phyloP scores from a whole-genome alignment of 2,329 filamentous ascomycete species.

The Blastomyces emzantsi region DNA sequence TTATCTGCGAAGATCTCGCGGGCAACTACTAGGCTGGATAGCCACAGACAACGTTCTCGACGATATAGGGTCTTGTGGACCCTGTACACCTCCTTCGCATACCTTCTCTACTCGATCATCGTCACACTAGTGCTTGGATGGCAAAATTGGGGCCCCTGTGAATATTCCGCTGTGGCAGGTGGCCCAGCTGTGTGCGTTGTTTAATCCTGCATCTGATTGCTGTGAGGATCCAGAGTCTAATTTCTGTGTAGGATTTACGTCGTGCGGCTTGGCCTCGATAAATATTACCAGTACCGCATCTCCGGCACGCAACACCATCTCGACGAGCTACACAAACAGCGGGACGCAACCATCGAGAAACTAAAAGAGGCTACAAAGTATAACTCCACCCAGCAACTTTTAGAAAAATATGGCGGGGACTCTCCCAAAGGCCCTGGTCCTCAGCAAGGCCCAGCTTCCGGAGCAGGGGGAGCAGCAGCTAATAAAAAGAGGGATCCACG shows the following conservation, averaged over 20 bases:
- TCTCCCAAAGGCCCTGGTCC: conserved; percentile 37
- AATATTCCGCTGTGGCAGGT: conserved; percentile 70
- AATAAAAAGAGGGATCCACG: conserved; percentile 21
- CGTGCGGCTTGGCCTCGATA: conserved; percentile 55
- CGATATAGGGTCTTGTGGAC: conserved; percentile 80
- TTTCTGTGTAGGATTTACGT: conserved; percentile 59
- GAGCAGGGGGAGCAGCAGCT: conserved; percentile 18
- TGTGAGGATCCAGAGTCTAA: conserved; percentile 15
- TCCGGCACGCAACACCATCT: conserved; percentile 59
- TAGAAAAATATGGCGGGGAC: conserved; percentile 83
- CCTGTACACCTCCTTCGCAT: conserved; percentile 81
- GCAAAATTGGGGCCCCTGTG: conserved; percentile 62
- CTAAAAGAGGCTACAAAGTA: conserved; percentile 94
- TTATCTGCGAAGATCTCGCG: conserved; percentile 75
- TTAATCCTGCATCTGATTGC: background rate
- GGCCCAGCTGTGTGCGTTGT: conserved; percentile 63
- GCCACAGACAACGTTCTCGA: conserved; percentile 60
- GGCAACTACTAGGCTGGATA: conserved; percentile 64
- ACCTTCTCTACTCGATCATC: conserved; percentile 77
- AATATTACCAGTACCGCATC: conserved; percentile 75
- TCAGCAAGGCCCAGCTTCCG: conserved; percentile 21
- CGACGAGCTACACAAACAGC: conserved; percentile 66
- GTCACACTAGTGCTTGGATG: conserved; percentile 77
- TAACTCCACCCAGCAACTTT: conserved; percentile 81
- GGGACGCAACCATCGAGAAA: conserved; percentile 81